Base-by-base conservation (phyloP, 2,329 filamentous ascomycete species). In the Elsinoe fawcettii region DNA sequence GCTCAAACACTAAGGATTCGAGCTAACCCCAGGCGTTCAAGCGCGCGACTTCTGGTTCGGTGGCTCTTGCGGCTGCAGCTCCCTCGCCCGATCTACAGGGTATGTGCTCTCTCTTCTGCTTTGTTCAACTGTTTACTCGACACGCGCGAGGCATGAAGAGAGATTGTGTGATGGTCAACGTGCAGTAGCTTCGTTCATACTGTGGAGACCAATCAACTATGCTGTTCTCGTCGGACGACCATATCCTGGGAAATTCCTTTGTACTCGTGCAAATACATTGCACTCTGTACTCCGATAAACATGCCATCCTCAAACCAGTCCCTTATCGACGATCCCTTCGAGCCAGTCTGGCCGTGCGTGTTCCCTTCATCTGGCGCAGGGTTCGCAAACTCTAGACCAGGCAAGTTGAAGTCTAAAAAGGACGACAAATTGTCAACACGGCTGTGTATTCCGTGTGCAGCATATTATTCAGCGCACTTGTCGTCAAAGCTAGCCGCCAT, bases 261-360 rank as follows among this genome's bases (percentile, higher is more conserved):
- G 9, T n/a, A n/a, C n/a, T 14, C 11, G 14, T n/a, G 14, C 5
- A 7, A 18, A 25, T 20, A 46, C 20, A 46, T 9, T 5, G 23
- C 41, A n/a, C 25, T 20, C n/a, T 46, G 20, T 46, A 8, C 41
- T 44, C 41, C 41, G 41, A 46, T 46, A 14, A 12, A 25, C 41
- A 46, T 6, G 6, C 41, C 41, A 23, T 20, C 41, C 12, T 46
- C 12, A 34, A 32, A 20, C 30, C 25, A 34, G 18, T 32, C 46
- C 46, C 46, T 34, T 51, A 51, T 51, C 46, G 46, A 51, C 46
- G 46, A 51, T 51, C 46, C 27, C 43, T 47, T 25, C 14, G 14
- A 7, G 18, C 43, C 43, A 16, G 43, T 51, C 46, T 34, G 25
- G 27, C 30, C 46, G 46, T 37, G 46, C 11, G 27, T 32, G 27